Percentiles rank a stretch among this genome's conserved stretches.
phyloP scores from a whole-genome alignment of 805 yeast species.

The Citeromyces matritensis region DNA sequence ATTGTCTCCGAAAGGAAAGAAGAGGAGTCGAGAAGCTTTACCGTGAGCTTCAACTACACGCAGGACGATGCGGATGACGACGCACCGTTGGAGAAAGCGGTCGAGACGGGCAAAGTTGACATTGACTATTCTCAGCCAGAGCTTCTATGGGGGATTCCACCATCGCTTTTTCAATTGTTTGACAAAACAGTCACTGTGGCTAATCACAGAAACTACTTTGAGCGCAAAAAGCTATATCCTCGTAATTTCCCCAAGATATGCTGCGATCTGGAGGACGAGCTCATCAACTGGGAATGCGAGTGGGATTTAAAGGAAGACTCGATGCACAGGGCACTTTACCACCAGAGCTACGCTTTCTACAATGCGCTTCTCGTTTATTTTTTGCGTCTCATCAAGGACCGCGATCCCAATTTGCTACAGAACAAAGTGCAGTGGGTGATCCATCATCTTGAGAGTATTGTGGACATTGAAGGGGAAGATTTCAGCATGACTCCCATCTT shows the following conservation, averaged over 20 bases:
- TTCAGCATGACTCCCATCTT: slow-evolving; percentile 22
- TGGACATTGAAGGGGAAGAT: slow-evolving; percentile 7
- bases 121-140: slow-evolving; percentile 13
- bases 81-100: not conserved
- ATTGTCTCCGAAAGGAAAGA: not conserved
- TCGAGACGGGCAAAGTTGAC: slow-evolving; percentile 1
- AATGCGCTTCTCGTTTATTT: slow-evolving; percentile 26
- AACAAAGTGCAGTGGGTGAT: slow-evolving; percentile 17
- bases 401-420: slow-evolving; percentile 19
- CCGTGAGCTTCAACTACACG: not conserved
- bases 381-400: slow-evolving; percentile 27
- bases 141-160: slow-evolving; percentile 31
- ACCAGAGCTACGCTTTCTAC: slow-evolving; percentile 23
- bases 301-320: slow-evolving; percentile 21
- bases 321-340: slow-evolving; percentile 13
- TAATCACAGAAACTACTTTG: slow-evolving; percentile 35
- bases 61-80: not conserved
- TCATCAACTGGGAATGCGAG: slow-evolving; percentile 27
- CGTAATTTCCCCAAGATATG: slow-evolving; percentile 40
- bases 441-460: slow-evolving; percentile 16
- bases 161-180: slow-evolving; percentile 26
- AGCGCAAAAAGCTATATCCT: slow-evolving; percentile 24
- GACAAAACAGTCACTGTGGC: slow-evolving; percentile 28
- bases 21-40: not conserved
- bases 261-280: slow-evolving; percentile 35